Conservation (phyloP, 129 eudicot genomes). For the Artemisia annua region DNA sequence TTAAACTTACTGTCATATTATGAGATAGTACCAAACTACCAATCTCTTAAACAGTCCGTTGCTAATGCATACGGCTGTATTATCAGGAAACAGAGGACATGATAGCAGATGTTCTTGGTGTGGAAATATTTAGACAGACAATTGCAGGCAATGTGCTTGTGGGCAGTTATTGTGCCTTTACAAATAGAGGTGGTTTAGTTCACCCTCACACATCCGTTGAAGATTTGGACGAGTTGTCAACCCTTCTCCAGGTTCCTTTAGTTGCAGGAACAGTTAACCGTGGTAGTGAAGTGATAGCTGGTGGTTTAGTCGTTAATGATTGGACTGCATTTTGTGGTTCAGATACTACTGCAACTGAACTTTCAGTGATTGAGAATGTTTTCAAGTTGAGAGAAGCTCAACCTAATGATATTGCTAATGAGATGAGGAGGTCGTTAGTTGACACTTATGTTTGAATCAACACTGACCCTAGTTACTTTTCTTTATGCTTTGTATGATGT, state of each 20-base stretch:
- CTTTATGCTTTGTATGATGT: constrained; percentile 5
- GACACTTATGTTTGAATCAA: constrained; percentile 56
- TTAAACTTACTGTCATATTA: background rate
- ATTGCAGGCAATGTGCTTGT: constrained; percentile 87
- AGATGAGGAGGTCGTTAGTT: constrained; percentile 77
- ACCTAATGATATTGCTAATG: constrained; percentile 65
- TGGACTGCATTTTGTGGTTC: constrained; percentile 98
- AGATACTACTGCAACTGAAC: constrained; percentile 87
- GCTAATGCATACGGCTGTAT: background rate
- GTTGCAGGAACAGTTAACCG: constrained; percentile 98
- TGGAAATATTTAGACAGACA: constrained; percentile 81
- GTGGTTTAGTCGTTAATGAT: constrained; percentile 86
- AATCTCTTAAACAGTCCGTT: background rate
- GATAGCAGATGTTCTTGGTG: constrained; percentile 89
- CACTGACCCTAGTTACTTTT: background rate
- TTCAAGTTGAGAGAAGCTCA: constrained; percentile 89
- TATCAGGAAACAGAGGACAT: constrained; percentile 92
- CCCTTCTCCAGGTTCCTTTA: constrained; percentile 92
- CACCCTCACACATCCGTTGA: constrained; percentile 93
- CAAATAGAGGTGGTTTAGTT: constrained; percentile 85
- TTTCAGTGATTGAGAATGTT: constrained; percentile 80
- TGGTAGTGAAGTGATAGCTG: constrained; percentile 89
- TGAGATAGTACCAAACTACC: background rate
- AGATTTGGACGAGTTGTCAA: constrained; percentile 89
- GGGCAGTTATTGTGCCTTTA: constrained; percentile 79